Evolutionary conservation across 2,329 filamentous ascomycete genomes (phyloP).

Genomic region (Nothophaeocryptopus gaeumannii): DNA sequence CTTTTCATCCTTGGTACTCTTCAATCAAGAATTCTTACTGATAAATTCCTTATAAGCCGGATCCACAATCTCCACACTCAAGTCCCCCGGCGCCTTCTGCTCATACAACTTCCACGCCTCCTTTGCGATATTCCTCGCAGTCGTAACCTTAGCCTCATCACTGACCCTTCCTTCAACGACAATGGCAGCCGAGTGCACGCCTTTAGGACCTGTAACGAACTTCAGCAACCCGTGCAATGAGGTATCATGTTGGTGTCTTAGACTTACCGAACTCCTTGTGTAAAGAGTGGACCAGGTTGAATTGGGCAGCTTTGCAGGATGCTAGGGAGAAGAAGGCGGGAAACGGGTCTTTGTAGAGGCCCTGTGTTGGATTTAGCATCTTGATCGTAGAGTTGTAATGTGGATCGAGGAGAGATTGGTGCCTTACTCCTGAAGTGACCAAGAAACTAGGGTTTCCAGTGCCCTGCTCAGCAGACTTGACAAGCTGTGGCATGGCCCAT

Average conservation of each 20-base stretch:
- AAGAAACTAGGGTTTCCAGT: slow-evolving; percentile 42
- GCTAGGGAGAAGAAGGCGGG: slow-evolving; percentile 43
- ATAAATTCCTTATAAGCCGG: slow-evolving; percentile 21
- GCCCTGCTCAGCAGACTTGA: slow-evolving; percentile 25
- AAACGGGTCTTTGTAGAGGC: slow-evolving; percentile 35
- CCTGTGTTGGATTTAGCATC: too few species aligned
- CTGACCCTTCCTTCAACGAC: slow-evolving; percentile 44
- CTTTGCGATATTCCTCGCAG: slow-evolving; percentile 45
- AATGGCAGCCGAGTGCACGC: slow-evolving; percentile 47
- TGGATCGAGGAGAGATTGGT: slow-evolving; percentile 25
- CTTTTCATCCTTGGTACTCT: too few species aligned
- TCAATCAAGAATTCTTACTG: slow-evolving; percentile 7
- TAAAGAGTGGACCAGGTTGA: slow-evolving; percentile 48
- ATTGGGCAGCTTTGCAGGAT: slow-evolving; percentile 50
- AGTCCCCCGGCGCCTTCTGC: slow-evolving; percentile 32
- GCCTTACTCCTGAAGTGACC: slow-evolving; percentile 36
- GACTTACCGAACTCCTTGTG: slow-evolving; percentile 40
- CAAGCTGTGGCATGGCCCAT: slow-evolving; percentile 44
- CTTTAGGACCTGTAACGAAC: too few species aligned
- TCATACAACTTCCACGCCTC: slow-evolving; percentile 45
- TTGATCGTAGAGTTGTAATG: too few species aligned
- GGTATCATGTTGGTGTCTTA: too few species aligned
- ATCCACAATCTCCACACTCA: slow-evolving; percentile 35
- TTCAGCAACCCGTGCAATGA: too few species aligned
- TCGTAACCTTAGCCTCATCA: slow-evolving; percentile 39